Evolutionary conservation across 1,139 yeast genomes (phyloP).

Genomic region (Blastobotrys malaysiensis): DNA sequence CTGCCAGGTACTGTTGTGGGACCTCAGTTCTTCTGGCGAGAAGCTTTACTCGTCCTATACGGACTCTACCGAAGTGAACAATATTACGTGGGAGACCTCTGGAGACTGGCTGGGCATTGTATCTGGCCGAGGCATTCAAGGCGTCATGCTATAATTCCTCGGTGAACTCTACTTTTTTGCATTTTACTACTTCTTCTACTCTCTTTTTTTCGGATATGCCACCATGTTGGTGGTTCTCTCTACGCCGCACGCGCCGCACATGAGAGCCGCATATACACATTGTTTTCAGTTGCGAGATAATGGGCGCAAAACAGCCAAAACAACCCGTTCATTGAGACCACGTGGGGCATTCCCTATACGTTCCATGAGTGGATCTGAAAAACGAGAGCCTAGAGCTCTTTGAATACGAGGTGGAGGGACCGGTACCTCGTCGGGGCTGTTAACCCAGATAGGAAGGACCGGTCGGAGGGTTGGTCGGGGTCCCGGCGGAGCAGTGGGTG

Average conservation of each 20-base stretch:
- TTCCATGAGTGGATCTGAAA: too few relatives aligned
- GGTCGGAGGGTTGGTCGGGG: neutral
- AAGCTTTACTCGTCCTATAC: slow-evolving; percentile 50
- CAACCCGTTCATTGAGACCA: too few relatives aligned
- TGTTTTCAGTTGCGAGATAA: too few relatives aligned
- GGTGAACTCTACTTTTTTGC: neutral
- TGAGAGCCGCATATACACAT: too few relatives aligned
- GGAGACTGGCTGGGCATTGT: slow-evolving; percentile 84
- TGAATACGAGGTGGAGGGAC: neutral
- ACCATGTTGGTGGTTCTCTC: neutral
- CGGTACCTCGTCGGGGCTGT: neutral
- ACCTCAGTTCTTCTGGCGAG: slow-evolving; percentile 37
- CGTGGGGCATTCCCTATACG: too few relatives aligned
- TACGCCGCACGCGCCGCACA: neutral
- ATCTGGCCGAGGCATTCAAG: slow-evolving; percentile 76
- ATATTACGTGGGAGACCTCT: slow-evolving; percentile 63
- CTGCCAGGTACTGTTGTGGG: slow-evolving; percentile 87
- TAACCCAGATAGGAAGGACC: neutral
- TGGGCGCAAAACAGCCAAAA: too few relatives aligned
- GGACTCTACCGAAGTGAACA: slow-evolving; percentile 66
- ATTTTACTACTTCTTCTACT: neutral
- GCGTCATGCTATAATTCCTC: slow-evolving; percentile 42
- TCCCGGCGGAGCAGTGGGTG: neutral
- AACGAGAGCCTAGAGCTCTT: neutral
- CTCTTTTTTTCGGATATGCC: neutral